These are phyloP conservation scores for Rhodotorula sp. DNA, from an alignment of 1,284 basidiomycete species.

Conservation along the genomic window DNA sequence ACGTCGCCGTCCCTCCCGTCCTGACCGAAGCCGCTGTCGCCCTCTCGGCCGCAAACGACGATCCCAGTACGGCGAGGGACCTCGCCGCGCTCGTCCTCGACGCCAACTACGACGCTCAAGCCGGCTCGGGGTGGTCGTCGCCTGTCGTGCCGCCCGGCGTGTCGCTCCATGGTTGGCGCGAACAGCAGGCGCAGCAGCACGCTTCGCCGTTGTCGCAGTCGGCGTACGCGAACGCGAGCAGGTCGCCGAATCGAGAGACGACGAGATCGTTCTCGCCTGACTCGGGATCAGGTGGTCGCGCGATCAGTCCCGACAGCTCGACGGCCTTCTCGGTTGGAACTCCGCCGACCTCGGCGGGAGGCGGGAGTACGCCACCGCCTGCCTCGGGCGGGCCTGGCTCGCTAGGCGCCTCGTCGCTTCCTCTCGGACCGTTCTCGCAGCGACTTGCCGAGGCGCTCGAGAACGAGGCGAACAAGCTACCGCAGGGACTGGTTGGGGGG, in stretches of 20 bases:
- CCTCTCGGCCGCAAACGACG: conserved; percentile 20
- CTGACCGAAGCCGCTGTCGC: conserved; percentile 36
- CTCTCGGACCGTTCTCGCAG: conserved; percentile 26
- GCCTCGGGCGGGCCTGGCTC: background rate
- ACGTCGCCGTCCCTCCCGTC: conserved; percentile 41
- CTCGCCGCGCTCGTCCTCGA: conserved; percentile 28
- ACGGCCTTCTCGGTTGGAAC: conserved; percentile 27
- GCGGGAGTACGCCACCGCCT: conserved; percentile 11
- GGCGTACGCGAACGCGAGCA: conserved; percentile 19
- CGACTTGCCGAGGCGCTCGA: conserved; percentile 35
- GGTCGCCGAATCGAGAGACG: conserved; percentile 20
- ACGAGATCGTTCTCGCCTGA: conserved; percentile 33
- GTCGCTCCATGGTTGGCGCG: background rate
- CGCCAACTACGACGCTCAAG: conserved; percentile 22
- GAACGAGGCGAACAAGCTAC: conserved; percentile 30
- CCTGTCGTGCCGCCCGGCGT: conserved; percentile 18
- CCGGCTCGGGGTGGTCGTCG: conserved; percentile 29
- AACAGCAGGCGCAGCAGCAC: conserved; percentile 1
- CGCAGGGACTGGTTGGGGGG: conserved; percentile 7
- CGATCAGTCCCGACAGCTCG: conserved; percentile 22
- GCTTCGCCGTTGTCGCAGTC: background rate
- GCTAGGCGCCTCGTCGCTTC: background rate
- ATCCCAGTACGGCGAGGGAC: conserved; percentile 24
- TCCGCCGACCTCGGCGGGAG: conserved; percentile 21
- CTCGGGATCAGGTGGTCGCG: conserved; percentile 15